A percentile compares a stretch with the other conserved stretches of the same genome.
These are phyloP conservation scores for Fennellomyces sp. DNA, from an alignment of 371 early-diverging fungal species.

Conservation along the genomic window DNA sequence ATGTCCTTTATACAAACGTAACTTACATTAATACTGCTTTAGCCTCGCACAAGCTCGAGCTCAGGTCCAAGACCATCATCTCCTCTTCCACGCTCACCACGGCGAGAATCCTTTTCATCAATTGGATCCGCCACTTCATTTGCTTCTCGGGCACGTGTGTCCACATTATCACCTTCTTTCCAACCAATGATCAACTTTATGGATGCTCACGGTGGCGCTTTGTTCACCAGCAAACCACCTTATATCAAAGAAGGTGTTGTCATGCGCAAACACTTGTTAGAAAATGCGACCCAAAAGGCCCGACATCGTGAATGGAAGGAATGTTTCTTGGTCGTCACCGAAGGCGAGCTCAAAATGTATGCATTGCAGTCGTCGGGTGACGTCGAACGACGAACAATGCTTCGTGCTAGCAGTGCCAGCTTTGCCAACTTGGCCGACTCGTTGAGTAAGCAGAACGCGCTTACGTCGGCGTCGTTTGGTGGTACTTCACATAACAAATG, in stretches of 20 bases:
- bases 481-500: conserved; percentile 22
- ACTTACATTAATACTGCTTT: no score
- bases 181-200: conserved; percentile 27
- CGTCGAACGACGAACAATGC: conserved; percentile 32
- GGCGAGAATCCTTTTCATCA: conserved; percentile 23
- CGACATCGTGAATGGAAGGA: conserved; percentile 88
- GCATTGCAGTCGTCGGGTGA: conserved; percentile 36
- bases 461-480: conserved; percentile 13
- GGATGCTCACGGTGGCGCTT: conserved; percentile 18
- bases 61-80: conserved; percentile 21
- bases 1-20: background rate
- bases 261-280: conserved; percentile 85
- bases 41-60: conserved; percentile 20
- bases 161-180: conserved; percentile 14
- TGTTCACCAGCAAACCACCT: conserved; percentile 41
- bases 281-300: conserved; percentile 78
- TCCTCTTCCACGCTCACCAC: conserved; percentile 13
- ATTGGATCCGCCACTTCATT: conserved; percentile 18
- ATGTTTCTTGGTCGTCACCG: conserved; percentile 71
- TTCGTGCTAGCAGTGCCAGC: conserved; percentile 29
- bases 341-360: conserved; percentile 81
- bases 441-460: background rate
- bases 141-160: conserved; percentile 7
- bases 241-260: conserved; percentile 78
- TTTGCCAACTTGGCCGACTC: conserved; percentile 50